Evolutionary conservation across 768 basidiomycete genomes (phyloP).

Genomic region (Podaxis pistillaris): DNA sequence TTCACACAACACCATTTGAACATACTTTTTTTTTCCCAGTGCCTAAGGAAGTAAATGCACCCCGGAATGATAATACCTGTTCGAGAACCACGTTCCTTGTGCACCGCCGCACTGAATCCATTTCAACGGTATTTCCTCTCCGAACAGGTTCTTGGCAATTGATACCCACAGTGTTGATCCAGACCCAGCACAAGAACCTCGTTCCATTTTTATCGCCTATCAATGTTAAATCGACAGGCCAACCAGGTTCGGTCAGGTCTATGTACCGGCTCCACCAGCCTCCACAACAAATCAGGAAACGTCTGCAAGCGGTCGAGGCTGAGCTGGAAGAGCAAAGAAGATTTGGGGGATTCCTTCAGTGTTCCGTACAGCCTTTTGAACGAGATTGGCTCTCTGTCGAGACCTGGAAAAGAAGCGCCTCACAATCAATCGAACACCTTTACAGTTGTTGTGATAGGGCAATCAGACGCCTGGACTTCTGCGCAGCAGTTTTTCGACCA

Average conservation of each 20-base stretch:
- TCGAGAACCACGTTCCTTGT: not conserved
- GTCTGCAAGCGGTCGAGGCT: not conserved
- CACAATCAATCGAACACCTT: too few relatives aligned
- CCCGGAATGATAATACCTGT: not conserved
- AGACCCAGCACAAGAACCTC: not conserved
- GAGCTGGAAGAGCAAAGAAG: not conserved
- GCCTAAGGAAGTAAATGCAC: not conserved
- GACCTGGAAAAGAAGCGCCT: too few relatives aligned
- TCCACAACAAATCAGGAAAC: not conserved
- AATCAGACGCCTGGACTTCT: too few relatives aligned
- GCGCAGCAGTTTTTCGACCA: too few relatives aligned
- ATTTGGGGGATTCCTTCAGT: not conserved
- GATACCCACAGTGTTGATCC: not conserved
- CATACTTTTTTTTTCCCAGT: not conserved
- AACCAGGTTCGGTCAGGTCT: not conserved
- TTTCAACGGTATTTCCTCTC: not conserved
- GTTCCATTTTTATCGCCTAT: slow-evolving; percentile 7
- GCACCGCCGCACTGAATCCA: not conserved
- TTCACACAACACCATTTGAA: not conserved
- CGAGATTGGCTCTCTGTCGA: not conserved
- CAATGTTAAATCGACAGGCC: not conserved
- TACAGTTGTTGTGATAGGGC: too few relatives aligned
- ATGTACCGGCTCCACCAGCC: not conserved
- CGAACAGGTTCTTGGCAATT: not conserved
- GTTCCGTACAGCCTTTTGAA: not conserved